Evolutionary conservation across 179 eudicot genomes (phyloP).

Genomic region (Beta lomatogona): DNA sequence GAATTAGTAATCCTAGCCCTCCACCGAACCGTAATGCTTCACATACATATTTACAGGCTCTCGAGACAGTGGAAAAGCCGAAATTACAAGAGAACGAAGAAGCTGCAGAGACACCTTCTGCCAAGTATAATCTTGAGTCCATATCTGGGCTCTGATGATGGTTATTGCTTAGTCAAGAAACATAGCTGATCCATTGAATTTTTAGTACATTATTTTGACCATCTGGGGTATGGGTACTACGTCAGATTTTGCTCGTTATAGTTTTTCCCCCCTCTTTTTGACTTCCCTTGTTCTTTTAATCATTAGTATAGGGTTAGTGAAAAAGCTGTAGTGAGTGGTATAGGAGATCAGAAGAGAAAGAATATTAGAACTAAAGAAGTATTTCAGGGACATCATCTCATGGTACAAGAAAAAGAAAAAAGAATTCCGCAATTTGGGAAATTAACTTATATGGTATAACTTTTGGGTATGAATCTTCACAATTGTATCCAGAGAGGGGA

Average conservation of each 20-base stretch:
- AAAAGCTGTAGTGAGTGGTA: no score
- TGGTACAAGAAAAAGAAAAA: no score
- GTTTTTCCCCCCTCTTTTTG: no score
- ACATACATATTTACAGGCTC: slow-evolving; percentile 59
- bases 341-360: no score
- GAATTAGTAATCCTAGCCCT: slow-evolving; percentile 74
- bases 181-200: slow-evolving; percentile 16
- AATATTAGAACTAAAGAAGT: no score
- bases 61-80: slow-evolving; percentile 57
- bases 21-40: slow-evolving; percentile 61
- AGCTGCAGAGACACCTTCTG: slow-evolving; percentile 46
- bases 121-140: slow-evolving; percentile 80
- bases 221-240: background rate
- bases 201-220: slow-evolving; percentile 13
- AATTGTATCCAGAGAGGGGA: background rate
- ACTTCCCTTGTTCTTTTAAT: no score
- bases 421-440: background rate
- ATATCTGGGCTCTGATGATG: slow-evolving; percentile 73
- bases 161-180: background rate
- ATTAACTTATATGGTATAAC: background rate
- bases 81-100: slow-evolving; percentile 38
- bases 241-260: background rate
- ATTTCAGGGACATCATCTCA: no score
- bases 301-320: no score
- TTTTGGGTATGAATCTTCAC: background rate